Percentiles rank a stretch among this genome's conserved stretches.
phyloP scores from a whole-genome alignment of 2,329 filamentous ascomycete genomes.

The Calonectria leucothoes region DNA sequence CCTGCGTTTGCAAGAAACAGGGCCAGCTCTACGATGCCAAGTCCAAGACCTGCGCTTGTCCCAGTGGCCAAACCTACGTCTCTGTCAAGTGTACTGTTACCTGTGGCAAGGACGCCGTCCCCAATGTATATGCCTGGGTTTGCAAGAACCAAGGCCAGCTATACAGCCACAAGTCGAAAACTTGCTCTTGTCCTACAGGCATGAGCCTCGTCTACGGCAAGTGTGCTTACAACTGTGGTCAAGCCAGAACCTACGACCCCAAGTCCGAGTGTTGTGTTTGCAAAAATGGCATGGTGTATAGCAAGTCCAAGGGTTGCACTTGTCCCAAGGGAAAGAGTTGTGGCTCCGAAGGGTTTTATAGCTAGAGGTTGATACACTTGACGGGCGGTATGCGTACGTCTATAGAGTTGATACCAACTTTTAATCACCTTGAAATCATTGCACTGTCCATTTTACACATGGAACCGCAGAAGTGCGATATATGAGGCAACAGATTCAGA shows the following conservation, averaged over 20 bases:
- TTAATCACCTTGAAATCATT: too few species aligned
- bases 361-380: too few species aligned
- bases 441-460: too few species aligned
- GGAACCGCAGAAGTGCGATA: too few species aligned
- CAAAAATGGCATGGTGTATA: neutral
- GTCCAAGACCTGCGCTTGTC: too few species aligned
- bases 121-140: slow-evolving; percentile 31
- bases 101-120: slow-evolving; percentile 30
- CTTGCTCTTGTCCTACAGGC: slow-evolving; percentile 29
- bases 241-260: neutral
- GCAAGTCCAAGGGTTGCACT: neutral
- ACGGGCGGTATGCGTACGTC: too few species aligned
- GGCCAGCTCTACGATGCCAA: too few species aligned
- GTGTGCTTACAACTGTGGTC: neutral
- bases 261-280: neutral
- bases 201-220: slow-evolving; percentile 6
- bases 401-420: too few species aligned
- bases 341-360: too few species aligned
- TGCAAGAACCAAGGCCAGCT: slow-evolving; percentile 36
- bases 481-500: too few species aligned
- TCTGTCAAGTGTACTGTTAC: neutral
- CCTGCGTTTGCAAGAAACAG: too few species aligned
- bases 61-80: too few species aligned
- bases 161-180: slow-evolving; percentile 31
- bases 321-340: neutral